These are phyloP conservation scores for Boletus tylopilopsis DNA, from an alignment of 768 basidiomycete genomes.

Conservation along the genomic window DNA sequence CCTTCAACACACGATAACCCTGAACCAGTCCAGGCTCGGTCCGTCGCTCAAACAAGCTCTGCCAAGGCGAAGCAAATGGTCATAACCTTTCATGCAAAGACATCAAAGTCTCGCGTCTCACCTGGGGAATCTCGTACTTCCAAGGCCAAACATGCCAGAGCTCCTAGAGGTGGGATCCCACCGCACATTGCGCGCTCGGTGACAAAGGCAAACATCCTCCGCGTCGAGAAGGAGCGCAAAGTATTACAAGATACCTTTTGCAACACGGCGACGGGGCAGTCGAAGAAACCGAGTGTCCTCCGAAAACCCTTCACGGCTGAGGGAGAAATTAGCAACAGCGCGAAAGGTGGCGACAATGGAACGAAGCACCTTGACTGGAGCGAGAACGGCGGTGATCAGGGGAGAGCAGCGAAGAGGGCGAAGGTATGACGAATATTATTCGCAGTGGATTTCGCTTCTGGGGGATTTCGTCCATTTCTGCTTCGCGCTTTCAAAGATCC, in stretches of 20 bases:
- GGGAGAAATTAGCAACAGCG: conserved; percentile 1
- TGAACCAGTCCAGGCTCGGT: conserved; percentile 1
- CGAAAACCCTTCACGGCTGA: neutral
- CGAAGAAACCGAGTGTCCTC: conserved; percentile 30
- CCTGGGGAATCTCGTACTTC: neutral
- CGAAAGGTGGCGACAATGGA: neutral
- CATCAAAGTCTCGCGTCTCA: conserved; percentile 4
- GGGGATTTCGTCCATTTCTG: conserved; percentile 1
- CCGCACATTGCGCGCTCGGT: conserved; percentile 30
- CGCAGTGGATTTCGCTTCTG: neutral
- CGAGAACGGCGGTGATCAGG: conserved; percentile 70
- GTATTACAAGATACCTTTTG: conserved; percentile 15
- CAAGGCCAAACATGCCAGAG: conserved; percentile 6
- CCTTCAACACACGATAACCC: neutral
- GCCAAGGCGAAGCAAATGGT: neutral
- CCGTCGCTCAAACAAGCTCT: neutral
- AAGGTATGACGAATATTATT: conserved; percentile 3
- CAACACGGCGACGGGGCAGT: neutral
- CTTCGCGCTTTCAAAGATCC: conserved; percentile 7
- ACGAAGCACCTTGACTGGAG: conserved; percentile 56
- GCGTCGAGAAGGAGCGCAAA: conserved; percentile 23
- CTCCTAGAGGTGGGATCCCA: conserved; percentile 31
- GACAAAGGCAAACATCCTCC: conserved; percentile 25
- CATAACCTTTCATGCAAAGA: neutral
- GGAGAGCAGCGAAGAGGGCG: conserved; percentile 15